These are phyloP conservation scores for Claviceps pazoutovae DNA, from an alignment of 2,329 filamentous ascomycete genomes.

Conservation along the genomic window DNA sequence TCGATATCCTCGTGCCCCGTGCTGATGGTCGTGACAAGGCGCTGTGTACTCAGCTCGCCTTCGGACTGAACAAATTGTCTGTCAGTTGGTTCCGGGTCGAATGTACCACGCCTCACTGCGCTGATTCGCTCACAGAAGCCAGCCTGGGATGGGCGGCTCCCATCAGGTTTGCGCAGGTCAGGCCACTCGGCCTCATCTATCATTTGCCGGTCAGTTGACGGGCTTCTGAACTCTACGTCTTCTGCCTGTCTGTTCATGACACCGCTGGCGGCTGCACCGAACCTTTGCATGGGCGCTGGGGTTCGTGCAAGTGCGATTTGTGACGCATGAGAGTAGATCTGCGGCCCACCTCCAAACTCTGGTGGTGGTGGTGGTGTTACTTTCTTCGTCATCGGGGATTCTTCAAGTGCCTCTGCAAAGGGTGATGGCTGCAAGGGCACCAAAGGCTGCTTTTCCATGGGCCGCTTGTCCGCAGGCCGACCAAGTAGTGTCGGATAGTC, in stretches of 20 bases:
- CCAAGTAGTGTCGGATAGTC: not conserved
- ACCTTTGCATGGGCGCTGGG: not conserved
- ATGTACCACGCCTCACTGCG: not conserved
- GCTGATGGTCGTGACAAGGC: not conserved
- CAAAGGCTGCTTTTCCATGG: too few relatives aligned
- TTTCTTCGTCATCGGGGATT: not conserved
- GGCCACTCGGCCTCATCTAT: not conserved
- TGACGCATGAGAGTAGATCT: not conserved
- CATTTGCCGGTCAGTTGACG: not conserved
- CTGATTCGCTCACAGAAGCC: not conserved
- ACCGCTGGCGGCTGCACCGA: not conserved
- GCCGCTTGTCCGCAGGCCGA: not conserved
- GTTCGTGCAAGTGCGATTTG: conserved; percentile 5
- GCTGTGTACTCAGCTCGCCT: not conserved
- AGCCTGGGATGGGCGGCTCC: not conserved
- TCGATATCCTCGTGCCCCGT: not conserved
- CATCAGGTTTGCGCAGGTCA: not conserved
- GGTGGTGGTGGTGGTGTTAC: not conserved
- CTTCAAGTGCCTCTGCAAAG: too few relatives aligned
- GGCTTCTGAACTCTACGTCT: not conserved
- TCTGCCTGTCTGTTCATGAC: too few relatives aligned
- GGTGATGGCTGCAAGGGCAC: not conserved
- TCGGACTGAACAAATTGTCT: not conserved
- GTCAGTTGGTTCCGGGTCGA: not conserved
- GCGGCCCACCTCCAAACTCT: not conserved